Base-by-base conservation (phyloP, 192 early-diverging fungal genomes). In the Entomortierella beljakovae region DNA sequence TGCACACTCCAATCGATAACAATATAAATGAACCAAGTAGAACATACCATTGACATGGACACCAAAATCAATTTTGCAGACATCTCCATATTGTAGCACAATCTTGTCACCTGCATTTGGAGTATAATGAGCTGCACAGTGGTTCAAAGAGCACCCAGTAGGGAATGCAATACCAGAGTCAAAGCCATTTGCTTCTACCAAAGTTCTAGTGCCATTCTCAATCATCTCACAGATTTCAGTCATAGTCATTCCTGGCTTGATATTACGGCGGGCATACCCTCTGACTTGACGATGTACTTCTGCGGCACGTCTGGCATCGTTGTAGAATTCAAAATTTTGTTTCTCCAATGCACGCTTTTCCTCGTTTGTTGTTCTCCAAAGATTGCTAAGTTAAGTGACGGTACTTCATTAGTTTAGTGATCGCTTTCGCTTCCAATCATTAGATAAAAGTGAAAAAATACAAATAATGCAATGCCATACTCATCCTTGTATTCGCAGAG, bases 61-160 rank as follows among this genome's bases (percentile, higher is more conserved):
- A 59, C 98, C 98, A 87, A 99, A 94, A 72, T 99, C 98, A 35
- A 99, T 84, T 88, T 99, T 99, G 84, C 95, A 88, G 20, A 99
- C 96, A 84, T 98, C 97, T 35, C 90, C 95, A 58, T 96, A 86
- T 58, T 89, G 63, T 40, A 99, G 58, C 7, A 98, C 93, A 0
- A 93, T 94, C 56, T 91, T 93, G 65, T 99, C 97, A 10, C 98
- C 97, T 6, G 93, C 90, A 80, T 98, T 99, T 1, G 98, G 98
- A 25, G 98, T 97, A 65, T 93, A 99, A 72, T 99, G 98, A 3
- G 98, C 98, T 3, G 98, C 98, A 59, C 92, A 92, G 69, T 98
- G 89, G 73, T 99, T 98, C 40, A 98, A 68, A 3, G 96, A 98
- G 65, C 88, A 86, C 18, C 98, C 98, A 10, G 96, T 98, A 7